Percentiles rank a stretch among this genome's conserved stretches.
phyloP scores from a whole-genome alignment of 1,284 basidiomycete genomes.

The Pholiota adiposa region DNA sequence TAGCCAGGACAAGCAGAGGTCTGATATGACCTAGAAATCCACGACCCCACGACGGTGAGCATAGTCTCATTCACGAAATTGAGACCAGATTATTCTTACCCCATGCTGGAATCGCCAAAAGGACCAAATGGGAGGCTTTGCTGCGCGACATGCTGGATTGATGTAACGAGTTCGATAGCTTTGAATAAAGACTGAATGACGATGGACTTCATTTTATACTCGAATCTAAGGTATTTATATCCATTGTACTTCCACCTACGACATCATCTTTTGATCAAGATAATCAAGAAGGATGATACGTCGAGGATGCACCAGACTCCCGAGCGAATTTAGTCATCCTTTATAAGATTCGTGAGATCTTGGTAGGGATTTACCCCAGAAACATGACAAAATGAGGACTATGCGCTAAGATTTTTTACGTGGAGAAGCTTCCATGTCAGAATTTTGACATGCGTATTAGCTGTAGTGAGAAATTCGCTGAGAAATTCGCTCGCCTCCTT shows the following conservation, averaged over 20 bases:
- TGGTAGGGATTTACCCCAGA: background rate
- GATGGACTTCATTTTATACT: background rate
- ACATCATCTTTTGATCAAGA: too few species aligned
- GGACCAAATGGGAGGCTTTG: background rate
- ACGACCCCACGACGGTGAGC: background rate
- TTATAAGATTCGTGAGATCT: background rate
- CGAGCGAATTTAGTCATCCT: background rate
- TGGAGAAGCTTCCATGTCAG: background rate
- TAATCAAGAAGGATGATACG: too few species aligned
- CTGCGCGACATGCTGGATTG: background rate
- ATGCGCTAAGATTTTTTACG: background rate
- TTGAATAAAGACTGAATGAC: background rate
- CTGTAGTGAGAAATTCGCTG: background rate
- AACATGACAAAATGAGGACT: background rate
- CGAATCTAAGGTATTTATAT: background rate
- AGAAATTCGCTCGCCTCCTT: background rate
- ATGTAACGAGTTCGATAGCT: background rate
- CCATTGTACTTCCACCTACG: background rate
- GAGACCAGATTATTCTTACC: background rate
- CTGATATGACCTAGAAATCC: constrained; percentile 5
- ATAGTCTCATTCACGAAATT: background rate
- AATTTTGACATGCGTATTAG: background rate
- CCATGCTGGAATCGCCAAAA: constrained; percentile 3
- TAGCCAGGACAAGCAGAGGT: constrained; percentile 8
- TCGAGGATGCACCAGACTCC: background rate